Percentiles rank a stretch among this genome's conserved stretches.
Conservation (phyloP, 2,329 filamentous ascomycete species). For the Botryotinia narcissicola region DNA sequence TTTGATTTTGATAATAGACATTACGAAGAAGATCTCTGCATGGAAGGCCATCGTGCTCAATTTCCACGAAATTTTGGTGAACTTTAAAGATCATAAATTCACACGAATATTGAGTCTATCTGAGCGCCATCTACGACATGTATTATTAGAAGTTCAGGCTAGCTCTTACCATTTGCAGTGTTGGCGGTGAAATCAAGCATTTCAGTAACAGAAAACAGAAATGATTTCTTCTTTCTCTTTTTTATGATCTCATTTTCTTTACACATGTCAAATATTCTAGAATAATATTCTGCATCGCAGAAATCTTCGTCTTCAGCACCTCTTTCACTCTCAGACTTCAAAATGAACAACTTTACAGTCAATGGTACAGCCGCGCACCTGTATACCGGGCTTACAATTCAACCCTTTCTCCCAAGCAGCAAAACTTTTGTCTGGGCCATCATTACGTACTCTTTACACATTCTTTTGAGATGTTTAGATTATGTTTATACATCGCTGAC, state of each 20-base stretch:
- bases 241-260: neutral
- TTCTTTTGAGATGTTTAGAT: neutral
- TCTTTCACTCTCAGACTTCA: neutral
- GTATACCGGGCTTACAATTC: neutral
- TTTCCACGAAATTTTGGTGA: neutral
- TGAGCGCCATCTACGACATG: neutral
- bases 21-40: neutral
- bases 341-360: constrained; percentile 8
- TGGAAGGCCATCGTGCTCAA: neutral
- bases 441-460: neutral
- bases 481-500: constrained; percentile 1
- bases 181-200: neutral
- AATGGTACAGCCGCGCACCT: neutral
- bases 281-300: constrained; percentile 24
- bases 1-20: neutral
- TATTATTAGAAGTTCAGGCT: neutral
- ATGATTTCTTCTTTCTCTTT: neutral
- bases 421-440: neutral
- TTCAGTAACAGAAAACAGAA: neutral
- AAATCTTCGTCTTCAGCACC: neutral
- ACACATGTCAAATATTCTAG: constrained; percentile 14
- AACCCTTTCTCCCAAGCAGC: neutral
- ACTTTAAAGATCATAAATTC: neutral
- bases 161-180: neutral
- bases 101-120: neutral